Evolutionary conservation across 2,329 filamentous ascomycete species (phyloP), one percentile per base, ranked within the genome.

Genomic region (Polytolypa hystricis): DNA sequence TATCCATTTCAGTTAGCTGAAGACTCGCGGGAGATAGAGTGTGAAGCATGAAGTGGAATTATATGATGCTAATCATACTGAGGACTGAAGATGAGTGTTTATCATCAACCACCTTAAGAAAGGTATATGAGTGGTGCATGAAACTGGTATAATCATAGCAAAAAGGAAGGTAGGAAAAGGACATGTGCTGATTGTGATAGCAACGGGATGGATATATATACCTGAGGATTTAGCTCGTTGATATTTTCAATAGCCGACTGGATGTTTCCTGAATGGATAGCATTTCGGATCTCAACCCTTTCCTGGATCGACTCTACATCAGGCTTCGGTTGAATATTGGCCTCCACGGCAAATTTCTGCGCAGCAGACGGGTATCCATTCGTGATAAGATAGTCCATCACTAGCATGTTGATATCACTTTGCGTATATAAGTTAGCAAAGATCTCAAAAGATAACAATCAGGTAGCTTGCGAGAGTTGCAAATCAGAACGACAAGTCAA

Each of bases 91-190:
- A 75, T 66, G 65, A 64, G 66, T 69, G 67, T 66, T 73, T 76
- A 68, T 96, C 89, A 93, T 93, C 91, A 91, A 76, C 65, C 75
- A 79, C 77, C 18, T 33, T 76, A 70, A 70, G 74, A 78, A 77
- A 73, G 71, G 71, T 76, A 47, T 51, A 91, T 85, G 91, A 86
- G 91, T 98, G 91, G 91, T 98, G 91, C 91, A 98, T 98, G 89
- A 93, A 87, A 71, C 81, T 72, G 73, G 71, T 84, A 70, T 94
- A 94, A 98, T 98, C 91, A 91, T 87, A 64, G 74, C 71, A 74
- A 66, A 41, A 48, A 43, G 30, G 34, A 43, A 34, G 37, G 33
- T 35, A 37, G 15, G 14, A 19, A 35, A 37, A 17, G 26, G 11
- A 11, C 33, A 57, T 83, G 64, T 77, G 28, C 4, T 31, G 33